These are phyloP conservation scores for Apiospora hydei DNA, from an alignment of 2,329 filamentous ascomycete genomes.

Conservation along the genomic window DNA sequence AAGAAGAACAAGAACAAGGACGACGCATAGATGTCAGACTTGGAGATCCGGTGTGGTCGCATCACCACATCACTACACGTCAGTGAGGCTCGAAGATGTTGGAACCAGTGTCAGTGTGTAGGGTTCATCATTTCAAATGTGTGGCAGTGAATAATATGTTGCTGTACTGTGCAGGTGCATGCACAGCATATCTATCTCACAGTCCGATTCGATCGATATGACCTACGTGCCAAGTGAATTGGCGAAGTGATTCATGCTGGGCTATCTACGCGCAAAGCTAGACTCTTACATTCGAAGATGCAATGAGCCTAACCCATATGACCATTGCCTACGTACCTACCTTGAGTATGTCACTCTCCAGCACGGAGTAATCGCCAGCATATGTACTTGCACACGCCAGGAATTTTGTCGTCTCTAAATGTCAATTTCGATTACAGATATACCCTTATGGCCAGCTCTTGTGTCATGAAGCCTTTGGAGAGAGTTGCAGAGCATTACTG, in stretches of 20 bases:
- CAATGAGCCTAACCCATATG: background rate
- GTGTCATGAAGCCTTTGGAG: too few species aligned
- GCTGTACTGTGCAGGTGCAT: background rate
- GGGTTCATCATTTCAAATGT: background rate
- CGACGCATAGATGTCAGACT: constrained; percentile 31
- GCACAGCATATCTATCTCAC: background rate
- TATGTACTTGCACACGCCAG: too few species aligned
- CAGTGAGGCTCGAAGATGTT: background rate
- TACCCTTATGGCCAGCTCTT: too few species aligned
- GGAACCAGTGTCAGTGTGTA: background rate
- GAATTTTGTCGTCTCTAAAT: too few species aligned
- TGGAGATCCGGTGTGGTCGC: background rate
- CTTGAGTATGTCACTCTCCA: background rate
- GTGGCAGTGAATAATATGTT: constrained; percentile 5
- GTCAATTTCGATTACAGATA: too few species aligned
- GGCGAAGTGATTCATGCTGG: background rate
- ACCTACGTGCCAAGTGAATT: background rate
- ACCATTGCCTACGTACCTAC: background rate
- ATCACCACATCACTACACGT: background rate
- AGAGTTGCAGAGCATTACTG: too few species aligned
- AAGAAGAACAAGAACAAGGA: constrained; percentile 65
- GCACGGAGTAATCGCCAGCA: too few species aligned
- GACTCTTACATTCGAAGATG: background rate
- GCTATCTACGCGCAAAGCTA: background rate
- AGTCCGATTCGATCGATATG: background rate